Conservation (phyloP, 2,329 filamentous ascomycete species). For the Neocucurbitaria cava region DNA sequence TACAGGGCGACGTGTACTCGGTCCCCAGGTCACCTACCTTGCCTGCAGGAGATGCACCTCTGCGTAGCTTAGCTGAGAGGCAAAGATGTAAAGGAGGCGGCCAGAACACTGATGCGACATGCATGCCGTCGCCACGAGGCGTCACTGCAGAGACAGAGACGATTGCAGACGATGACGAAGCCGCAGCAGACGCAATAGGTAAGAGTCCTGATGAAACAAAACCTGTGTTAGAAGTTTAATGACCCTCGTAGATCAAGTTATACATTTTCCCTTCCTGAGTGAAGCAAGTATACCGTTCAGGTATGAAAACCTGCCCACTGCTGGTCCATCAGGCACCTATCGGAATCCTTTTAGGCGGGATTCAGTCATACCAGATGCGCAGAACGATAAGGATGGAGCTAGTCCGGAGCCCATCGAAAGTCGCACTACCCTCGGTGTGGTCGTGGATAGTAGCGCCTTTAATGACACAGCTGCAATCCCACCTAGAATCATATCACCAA, state of each 20-base stretch:
- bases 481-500: neutral
- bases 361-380: conserved; percentile 14
- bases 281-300: neutral
- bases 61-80: neutral
- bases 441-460: neutral
- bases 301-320: neutral
- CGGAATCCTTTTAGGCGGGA: conserved; percentile 9
- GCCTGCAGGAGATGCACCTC: neutral
- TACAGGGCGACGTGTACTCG: conserved; percentile 7
- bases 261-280: neutral
- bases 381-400: neutral
- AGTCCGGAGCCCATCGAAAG: neutral
- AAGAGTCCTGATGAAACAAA: neutral
- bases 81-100: neutral
- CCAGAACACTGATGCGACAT: conserved; percentile 6
- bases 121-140: neutral
- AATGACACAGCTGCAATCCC: neutral
- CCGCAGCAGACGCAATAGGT: conserved; percentile 5
- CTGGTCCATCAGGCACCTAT: conserved; percentile 20
- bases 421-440: neutral
- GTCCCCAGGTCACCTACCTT: conserved; percentile 5
- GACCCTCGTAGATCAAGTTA: neutral
- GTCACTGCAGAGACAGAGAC: conserved; percentile 16
- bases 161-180: conserved; percentile 7
- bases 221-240: neutral